phyloP scores from a whole-genome alignment of 1,284 basidiomycete genomes.

The Golubevia pallescens region DNA sequence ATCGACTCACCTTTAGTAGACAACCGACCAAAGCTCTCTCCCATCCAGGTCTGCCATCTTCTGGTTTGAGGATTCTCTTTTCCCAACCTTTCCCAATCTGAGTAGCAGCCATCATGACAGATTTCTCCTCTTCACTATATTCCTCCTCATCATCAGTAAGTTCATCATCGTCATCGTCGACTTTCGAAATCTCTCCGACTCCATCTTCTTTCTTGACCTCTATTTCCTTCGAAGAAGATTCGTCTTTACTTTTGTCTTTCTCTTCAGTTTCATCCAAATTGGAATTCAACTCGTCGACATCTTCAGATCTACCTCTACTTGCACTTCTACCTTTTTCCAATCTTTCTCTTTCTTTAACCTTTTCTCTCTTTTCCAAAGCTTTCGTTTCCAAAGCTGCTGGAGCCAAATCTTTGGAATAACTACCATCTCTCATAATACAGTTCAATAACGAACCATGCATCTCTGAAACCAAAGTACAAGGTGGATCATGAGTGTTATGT shows the following conservation, averaged over 20 bases:
- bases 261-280: conserved; percentile 7
- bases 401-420: conserved; percentile 72
- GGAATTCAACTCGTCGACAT: background rate
- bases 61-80: conserved; percentile 31
- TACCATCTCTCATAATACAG: conserved; percentile 77
- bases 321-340: conserved; percentile 5
- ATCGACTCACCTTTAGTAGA: conserved; percentile 24
- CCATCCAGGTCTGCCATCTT: conserved; percentile 51
- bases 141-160: conserved; percentile 16
- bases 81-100: conserved; percentile 37
- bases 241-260: conserved; percentile 6
- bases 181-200: conserved; percentile 3
- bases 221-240: conserved; percentile 7
- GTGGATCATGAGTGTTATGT: conserved; percentile 75
- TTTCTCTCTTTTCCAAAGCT: conserved; percentile 3
- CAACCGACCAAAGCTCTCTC: conserved; percentile 41
- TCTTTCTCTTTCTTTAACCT: conserved; percentile 10
- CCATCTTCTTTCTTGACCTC: conserved; percentile 13
- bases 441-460: conserved; percentile 88
- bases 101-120: conserved; percentile 2
- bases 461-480: conserved; percentile 81
- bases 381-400: background rate
- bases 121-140: too few relatives aligned
- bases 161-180: conserved; percentile 21
- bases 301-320: conserved; percentile 12